phyloP scores from a whole-genome alignment of 306 rosid species.

The Dryas alaskensis region DNA sequence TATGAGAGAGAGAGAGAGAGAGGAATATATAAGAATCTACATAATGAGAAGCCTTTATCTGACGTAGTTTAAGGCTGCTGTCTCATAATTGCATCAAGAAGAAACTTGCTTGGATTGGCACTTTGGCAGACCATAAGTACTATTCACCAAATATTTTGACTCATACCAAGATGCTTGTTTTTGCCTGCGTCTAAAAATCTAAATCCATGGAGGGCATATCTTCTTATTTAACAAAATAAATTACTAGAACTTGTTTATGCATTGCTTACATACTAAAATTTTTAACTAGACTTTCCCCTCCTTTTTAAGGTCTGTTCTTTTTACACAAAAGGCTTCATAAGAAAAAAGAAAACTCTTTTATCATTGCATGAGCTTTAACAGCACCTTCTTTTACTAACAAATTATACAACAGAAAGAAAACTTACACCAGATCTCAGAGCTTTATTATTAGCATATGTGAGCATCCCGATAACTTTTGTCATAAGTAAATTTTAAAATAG shows the following conservation, averaged over 20 bases:
- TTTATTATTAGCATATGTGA: background rate
- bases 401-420: background rate
- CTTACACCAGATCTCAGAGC: background rate
- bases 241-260: background rate
- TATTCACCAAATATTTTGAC: background rate
- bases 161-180: background rate
- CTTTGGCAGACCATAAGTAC: background rate
- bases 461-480: background rate
- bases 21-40: background rate
- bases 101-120: background rate
- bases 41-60: background rate
- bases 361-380: background rate
- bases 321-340: background rate
- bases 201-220: background rate
- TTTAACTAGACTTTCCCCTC: too few species aligned
- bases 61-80: too few species aligned
- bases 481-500: too few species aligned
- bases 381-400: background rate
- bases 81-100: background rate
- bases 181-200: background rate
- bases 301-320: background rate
- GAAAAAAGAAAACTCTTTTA: background rate
- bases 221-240: background rate
- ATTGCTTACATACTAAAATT: background rate
- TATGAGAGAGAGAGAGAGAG: background rate